Conservation (phyloP, 1,284 basidiomycete genomes). For the Acaromyces ingoldii region DNA sequence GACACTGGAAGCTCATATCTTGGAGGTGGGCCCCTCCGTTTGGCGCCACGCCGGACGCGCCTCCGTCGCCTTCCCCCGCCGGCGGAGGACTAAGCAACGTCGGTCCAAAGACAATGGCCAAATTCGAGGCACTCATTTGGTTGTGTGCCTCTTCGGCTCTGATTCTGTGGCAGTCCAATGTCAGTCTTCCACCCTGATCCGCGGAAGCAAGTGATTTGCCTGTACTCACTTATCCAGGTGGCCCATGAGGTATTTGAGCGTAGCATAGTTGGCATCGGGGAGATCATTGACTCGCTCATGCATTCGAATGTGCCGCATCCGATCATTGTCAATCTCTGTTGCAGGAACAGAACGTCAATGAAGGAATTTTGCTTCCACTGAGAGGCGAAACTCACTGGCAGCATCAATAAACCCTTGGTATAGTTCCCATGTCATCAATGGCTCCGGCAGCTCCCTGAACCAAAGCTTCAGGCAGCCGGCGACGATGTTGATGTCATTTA, state of each 20-base stretch:
- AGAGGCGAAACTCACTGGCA: constrained; percentile 64
- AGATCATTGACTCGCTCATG: constrained; percentile 97
- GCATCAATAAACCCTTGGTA: constrained; percentile 92
- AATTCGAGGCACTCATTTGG: constrained; percentile 87
- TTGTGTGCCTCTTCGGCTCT: constrained; percentile 58
- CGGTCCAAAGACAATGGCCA: constrained; percentile 95
- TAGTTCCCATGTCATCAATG: constrained; percentile 74
- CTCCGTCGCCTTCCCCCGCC: constrained; percentile 6
- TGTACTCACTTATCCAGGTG: constrained; percentile 66
- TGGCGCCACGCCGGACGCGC: background rate
- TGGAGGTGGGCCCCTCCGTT: constrained; percentile 27
- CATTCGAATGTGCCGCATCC: constrained; percentile 83
- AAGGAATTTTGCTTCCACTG: background rate
- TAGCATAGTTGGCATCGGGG: constrained; percentile 96
- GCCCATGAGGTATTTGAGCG: constrained; percentile 89
- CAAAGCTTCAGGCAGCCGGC: constrained; percentile 89
- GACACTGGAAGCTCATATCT: constrained; percentile 48
- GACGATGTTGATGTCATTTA: constrained; percentile 88
- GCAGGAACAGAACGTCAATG: background rate
- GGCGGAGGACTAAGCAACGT: constrained; percentile 59
- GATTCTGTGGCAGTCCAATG: constrained; percentile 15
- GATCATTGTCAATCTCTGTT: constrained; percentile 75
- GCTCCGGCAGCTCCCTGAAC: constrained; percentile 93
- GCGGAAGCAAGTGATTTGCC: background rate
- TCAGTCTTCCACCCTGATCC: background rate